Base-by-base conservation (phyloP, 257 asterid genomes). In the Solanum clarkiae region DNA sequence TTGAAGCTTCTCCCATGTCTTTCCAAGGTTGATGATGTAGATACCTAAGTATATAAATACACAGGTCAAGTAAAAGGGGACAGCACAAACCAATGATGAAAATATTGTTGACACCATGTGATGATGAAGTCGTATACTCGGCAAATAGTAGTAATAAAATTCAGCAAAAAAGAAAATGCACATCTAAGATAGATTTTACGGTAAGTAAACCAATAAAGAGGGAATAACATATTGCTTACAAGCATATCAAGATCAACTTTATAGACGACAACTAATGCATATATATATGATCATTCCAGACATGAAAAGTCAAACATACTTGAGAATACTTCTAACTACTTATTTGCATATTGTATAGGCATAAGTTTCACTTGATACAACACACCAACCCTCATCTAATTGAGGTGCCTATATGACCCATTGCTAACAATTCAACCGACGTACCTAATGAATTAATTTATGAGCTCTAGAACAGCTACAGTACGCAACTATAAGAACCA, bases 1-100 rank as follows among this genome's bases (percentile, higher is more conserved):
- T 51, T 84, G 89, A 65, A 86, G 89, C 63, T 86, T 86, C 4
- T 84, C 89, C 89, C 89, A 86, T 5, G 89, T 84, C 74, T 84
- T 86, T 44, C 86, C 84, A 47, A 86, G 81, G 63, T 86, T 86
- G 29, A 86, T 86, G 62, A 86, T 86, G 81, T 83, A 84, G 82
- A 86, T 86, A 65, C 89, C 89, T 86, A 63, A 22, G 22, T 40
- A 77, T 53, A 77, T 26, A 77, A 77, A 77, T 26, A 77, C 15
- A 7, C 4, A 15, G 49, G 82, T 16, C 65, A 53, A 14, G 75
- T 24, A 77, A 77, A 17, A 26, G 16, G 17, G 51, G 63, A 72
- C 45, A n/a, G 12, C 40, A n/a, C 12, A 44, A 20, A 45, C 57
- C 40, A 72, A 18, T 72, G 54, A 72, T 6, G 6, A 44, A 45